Percentiles rank a stretch among this genome's conserved stretches.
phyloP scores from a whole-genome alignment of 2,329 filamentous ascomycete genomes.

The Colletotrichum melonis region DNA sequence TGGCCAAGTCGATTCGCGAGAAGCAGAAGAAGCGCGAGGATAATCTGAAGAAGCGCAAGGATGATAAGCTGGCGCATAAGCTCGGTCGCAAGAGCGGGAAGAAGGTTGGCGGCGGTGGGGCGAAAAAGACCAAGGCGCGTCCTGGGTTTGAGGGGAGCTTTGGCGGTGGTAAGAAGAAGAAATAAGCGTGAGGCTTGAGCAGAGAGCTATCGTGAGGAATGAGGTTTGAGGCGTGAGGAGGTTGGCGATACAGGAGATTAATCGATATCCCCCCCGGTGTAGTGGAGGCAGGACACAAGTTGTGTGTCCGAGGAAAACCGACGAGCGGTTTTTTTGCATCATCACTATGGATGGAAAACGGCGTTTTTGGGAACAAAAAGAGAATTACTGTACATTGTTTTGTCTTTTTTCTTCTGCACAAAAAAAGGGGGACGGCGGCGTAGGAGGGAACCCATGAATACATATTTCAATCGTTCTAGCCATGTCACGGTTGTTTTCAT shows the following conservation, averaged over 20 bases:
- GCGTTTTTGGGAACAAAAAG: constrained; percentile 20
- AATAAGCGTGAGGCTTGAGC: background rate
- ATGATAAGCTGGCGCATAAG: constrained; percentile 74
- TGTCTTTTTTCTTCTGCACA: background rate
- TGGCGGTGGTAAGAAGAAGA: constrained; percentile 63
- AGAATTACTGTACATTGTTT: background rate
- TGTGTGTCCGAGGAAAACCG: background rate
- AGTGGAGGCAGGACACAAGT: background rate
- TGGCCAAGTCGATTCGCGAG: constrained; percentile 81
- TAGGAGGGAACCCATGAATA: constrained; percentile 31
- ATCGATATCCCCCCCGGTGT: constrained; percentile 25
- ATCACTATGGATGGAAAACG: constrained; percentile 17
- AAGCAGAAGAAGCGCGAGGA: constrained; percentile 86
- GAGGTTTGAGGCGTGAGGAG: background rate
- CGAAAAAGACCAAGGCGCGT: constrained; percentile 59
- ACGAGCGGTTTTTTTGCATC: constrained; percentile 7
- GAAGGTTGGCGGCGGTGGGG: constrained; percentile 51
- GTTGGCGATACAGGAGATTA: background rate
- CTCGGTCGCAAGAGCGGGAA: constrained; percentile 65
- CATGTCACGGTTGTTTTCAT: background rate
- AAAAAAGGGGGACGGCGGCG: constrained; percentile 28
- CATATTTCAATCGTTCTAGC: constrained; percentile 32
- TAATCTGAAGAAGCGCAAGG: constrained; percentile 78
- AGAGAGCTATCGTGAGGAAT: background rate
- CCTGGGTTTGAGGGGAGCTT: constrained; percentile 79